phyloP scores from a whole-genome alignment of 2,329 filamentous ascomycete species.

The Fusarium secorum region DNA sequence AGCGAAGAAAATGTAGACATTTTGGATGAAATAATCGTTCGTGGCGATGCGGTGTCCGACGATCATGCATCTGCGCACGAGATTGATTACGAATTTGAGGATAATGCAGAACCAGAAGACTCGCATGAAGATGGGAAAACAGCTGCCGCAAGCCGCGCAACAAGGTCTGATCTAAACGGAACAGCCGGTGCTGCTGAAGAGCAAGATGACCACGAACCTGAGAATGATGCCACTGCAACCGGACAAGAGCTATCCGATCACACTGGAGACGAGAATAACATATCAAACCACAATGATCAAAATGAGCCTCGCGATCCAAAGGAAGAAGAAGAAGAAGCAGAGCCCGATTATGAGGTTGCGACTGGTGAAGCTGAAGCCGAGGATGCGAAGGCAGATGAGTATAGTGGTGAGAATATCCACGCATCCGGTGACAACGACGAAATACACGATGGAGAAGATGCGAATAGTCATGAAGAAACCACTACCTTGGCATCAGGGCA shows the following conservation, averaged over 20 bases:
- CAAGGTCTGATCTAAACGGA: background rate
- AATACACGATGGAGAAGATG: background rate
- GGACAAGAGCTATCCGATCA: conserved; percentile 1
- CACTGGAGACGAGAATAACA: conserved; percentile 25
- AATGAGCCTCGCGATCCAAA: conserved; percentile 12
- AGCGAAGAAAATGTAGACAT: conserved; percentile 1
- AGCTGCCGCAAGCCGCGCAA: conserved; percentile 13
- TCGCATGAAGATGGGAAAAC: background rate
- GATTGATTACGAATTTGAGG: conserved; percentile 45
- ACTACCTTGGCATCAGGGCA: background rate
- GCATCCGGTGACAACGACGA: conserved; percentile 26
- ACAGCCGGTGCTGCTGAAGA: background rate
- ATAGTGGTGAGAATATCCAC: conserved; percentile 1
- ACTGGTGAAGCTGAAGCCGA: conserved; percentile 10
- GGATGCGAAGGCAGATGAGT: background rate
- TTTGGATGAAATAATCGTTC: conserved; percentile 1
- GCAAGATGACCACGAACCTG: background rate
- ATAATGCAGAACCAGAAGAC: conserved; percentile 27
- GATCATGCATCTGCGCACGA: conserved; percentile 36
- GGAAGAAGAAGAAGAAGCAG: background rate
- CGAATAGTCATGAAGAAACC: conserved; percentile 1
- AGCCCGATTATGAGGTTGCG: background rate
- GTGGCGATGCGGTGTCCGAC: conserved; percentile 11
- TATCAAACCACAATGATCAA: conserved; percentile 23
- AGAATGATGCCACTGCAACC: background rate